Base-by-base conservation (phyloP, 805 yeast species). In the Ogataea thermomethanolica region DNA sequence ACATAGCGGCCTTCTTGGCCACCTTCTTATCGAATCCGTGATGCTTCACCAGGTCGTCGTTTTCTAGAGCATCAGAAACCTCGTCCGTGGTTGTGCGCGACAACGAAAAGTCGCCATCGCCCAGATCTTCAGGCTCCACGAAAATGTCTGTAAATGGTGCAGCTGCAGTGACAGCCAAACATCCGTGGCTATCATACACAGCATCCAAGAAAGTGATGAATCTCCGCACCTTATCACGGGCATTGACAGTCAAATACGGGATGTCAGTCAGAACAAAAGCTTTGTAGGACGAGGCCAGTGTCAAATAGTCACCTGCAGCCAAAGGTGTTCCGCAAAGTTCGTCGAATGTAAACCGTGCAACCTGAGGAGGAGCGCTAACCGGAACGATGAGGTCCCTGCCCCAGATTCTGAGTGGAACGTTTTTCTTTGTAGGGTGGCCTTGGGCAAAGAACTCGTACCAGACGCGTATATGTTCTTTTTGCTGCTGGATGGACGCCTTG, bases 181-280 rank as follows among this genome's bases (percentile, higher is more conserved):
- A 74, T 8, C 95, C 85, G 51, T 87, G 90, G 39, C 83, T 83
- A 61, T 93, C 98, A 60, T 93, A 93, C 4, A 90, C 95, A 0
- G 99, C 97, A 61, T 93, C 99, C 39, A 93, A 64, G 53, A 93
- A 93, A 0, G 96, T 93, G 60, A 93, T 93, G 58, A 93, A 91
- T 53, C 99, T 70, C 56, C 98, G 74, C 17, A 90, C 87, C 49
- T 82, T 74, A 55, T 93, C 97, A 48, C 96, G 74, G 34, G 78
- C 83, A 50, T 82, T 74, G 9, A 84, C 71, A 14, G 95, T 79
- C 55, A 93, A 64, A 46, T 81, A 81, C 8, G 99, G 99, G 30
- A 93, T 89, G 58, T 93, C 98, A 0, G 97, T 88, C 33, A 93
- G 74, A n/a, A 93, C 79, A 49, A 89, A 83, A 6, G 89, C 76